These are phyloP conservation scores for Elsinoe fawcettii DNA, from an alignment of 2,329 filamentous ascomycete species.

Conservation along the genomic window DNA sequence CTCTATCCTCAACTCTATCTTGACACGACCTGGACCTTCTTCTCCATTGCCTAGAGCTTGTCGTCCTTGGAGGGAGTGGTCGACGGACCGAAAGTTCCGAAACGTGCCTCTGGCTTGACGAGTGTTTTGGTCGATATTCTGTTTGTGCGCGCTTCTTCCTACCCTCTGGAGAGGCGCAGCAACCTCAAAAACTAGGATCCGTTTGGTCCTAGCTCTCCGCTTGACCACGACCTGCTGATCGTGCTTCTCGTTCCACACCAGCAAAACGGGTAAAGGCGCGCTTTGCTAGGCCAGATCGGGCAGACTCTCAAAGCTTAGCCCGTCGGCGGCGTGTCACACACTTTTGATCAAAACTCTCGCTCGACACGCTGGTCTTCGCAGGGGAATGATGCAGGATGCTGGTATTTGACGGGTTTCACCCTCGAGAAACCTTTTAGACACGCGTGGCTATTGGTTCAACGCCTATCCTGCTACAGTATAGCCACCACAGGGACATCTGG, in stretches of 20 bases:
- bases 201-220: not conserved
- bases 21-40: not conserved
- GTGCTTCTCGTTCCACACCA: not conserved
- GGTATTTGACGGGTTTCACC: constrained; percentile 2
- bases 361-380: not conserved
- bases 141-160: not conserved
- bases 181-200: not conserved
- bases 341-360: not conserved
- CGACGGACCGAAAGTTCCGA: not conserved
- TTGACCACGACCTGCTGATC: constrained; percentile 3
- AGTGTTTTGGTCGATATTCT: constrained; percentile 5
- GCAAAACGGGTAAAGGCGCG: not conserved
- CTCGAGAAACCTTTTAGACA: not conserved
- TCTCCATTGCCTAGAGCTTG: not conserved
- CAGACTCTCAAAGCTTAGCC: not conserved
- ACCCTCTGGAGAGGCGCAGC: not conserved
- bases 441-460: not conserved
- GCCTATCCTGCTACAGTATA: not conserved
- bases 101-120: not conserved
- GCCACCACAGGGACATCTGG: not conserved
- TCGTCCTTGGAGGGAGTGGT: not conserved
- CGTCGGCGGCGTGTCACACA: not conserved
- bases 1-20: not conserved
- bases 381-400: not conserved
- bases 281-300: not conserved